phyloP scores from a whole-genome alignment of 768 basidiomycete species.

The Coprinellus micaceus region DNA sequence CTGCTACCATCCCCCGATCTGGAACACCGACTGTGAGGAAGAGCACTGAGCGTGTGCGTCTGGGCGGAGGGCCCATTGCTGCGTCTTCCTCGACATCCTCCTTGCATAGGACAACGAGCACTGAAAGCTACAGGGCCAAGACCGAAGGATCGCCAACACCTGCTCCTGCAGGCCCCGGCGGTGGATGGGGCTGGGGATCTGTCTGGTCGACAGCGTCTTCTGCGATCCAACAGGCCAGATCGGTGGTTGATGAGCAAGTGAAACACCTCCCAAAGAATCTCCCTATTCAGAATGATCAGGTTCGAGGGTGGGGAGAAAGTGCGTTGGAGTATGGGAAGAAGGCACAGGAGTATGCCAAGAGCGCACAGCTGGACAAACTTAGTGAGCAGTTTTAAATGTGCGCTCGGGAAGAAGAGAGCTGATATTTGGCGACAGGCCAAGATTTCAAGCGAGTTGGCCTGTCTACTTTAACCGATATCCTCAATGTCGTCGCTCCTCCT shows the following conservation, averaged over 20 bases:
- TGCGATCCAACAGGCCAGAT: conserved; percentile 82
- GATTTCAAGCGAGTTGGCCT: conserved; percentile 87
- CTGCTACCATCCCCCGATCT: conserved; percentile 51
- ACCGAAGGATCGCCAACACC: conserved; percentile 14
- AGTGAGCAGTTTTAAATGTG: conserved; percentile 41
- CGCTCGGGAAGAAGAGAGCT: background rate
- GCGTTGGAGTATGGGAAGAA: conserved; percentile 84
- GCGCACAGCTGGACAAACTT: conserved; percentile 88
- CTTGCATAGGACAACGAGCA: conserved; percentile 28
- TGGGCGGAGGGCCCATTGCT: conserved; percentile 50
- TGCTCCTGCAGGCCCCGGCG: conserved; percentile 4
- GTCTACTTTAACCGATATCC: conserved; percentile 84
- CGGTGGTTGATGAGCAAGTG: conserved; percentile 90
- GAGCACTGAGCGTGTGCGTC: conserved; percentile 71
- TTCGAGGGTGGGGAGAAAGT: conserved; percentile 84
- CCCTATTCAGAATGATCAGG: too few species aligned
- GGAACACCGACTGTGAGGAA: conserved; percentile 71
- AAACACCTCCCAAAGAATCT: conserved; percentile 81
- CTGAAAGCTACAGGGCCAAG: conserved; percentile 17
- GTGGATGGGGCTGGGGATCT: conserved; percentile 74
- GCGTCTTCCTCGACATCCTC: conserved; percentile 42
- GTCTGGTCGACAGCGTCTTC: conserved; percentile 88
- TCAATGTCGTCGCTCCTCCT: conserved; percentile 96
- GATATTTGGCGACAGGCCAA: conserved; percentile 52
- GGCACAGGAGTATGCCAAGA: too few species aligned